Conservation (phyloP, 306 rosid species). For the Vigna reflexopilosa region DNA sequence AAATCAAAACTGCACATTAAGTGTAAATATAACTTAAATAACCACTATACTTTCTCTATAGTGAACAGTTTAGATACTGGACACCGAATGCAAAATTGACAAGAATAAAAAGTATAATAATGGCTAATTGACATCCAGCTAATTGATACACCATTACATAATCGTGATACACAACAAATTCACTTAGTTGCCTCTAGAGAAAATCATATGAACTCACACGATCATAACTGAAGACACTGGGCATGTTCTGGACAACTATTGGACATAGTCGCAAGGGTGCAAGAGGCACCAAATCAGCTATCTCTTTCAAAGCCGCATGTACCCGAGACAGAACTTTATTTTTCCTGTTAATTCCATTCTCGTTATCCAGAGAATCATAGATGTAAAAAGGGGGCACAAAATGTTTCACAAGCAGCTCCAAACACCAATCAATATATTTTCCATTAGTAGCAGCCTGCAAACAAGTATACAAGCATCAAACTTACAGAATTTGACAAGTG, state of each 20-base stretch:
- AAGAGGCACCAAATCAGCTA: conserved; percentile 81
- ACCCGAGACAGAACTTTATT: conserved; percentile 80
- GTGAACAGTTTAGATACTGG: neutral
- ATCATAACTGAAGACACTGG: conserved; percentile 45
- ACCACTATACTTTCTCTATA: no score
- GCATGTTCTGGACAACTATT: conserved; percentile 65
- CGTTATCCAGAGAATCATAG: conserved; percentile 43
- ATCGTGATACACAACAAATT: neutral
- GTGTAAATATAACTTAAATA: neutral
- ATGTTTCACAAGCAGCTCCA: conserved; percentile 70
- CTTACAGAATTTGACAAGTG: conserved; percentile 1
- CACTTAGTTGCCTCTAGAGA: neutral
- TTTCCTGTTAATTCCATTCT: conserved; percentile 57
- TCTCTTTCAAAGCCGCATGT: conserved; percentile 73
- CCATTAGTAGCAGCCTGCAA: conserved; percentile 79
- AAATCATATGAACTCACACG: conserved; percentile 58
- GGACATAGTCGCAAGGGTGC: conserved; percentile 52
- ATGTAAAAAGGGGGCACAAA: conserved; percentile 61
- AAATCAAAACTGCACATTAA: neutral
- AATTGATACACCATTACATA: neutral
- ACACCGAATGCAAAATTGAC: neutral
- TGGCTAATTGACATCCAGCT: neutral
- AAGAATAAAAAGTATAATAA: neutral
- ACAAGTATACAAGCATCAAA: neutral
- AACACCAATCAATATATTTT: conserved; percentile 58